These are phyloP conservation scores for Arabidopsis lyrata DNA, from an alignment of 441 rosid species.

Conservation along the genomic window DNA sequence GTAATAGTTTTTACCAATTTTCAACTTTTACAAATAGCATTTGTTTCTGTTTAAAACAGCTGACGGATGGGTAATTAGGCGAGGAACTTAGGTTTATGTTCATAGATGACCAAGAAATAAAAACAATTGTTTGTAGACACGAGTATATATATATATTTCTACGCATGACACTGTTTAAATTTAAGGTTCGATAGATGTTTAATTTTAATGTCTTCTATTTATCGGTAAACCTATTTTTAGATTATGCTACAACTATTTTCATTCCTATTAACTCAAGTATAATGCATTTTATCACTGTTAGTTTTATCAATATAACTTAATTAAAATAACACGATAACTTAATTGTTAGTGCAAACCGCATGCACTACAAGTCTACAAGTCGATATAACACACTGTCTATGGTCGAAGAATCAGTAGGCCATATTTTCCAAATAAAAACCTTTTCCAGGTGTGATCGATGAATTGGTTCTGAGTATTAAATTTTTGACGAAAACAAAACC, in stretches of 20 bases:
- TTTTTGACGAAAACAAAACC: no score
- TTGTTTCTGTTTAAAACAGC: background rate
- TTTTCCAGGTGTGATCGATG: background rate
- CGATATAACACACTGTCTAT: background rate
- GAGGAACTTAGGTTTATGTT: background rate
- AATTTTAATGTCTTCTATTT: no score
- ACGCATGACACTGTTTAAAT: no score
- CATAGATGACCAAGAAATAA: background rate
- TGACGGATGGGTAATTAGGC: background rate
- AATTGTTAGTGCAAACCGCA: no score
- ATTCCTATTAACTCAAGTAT: no score
- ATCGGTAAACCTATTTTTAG: no score
- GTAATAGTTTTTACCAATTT: slow-evolving; percentile 37
- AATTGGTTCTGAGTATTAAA: background rate
- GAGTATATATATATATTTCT: background rate
- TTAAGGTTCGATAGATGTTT: no score
- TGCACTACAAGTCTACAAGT: no score
- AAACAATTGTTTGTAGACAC: slow-evolving; percentile 1
- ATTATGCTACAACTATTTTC: no score
- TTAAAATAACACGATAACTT: no score
- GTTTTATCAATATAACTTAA: no score
- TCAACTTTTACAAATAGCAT: background rate
- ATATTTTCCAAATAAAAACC: background rate
- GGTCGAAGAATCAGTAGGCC: background rate
- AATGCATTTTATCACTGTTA: no score